Evolutionary conservation across 129 eudicot species (phyloP).

Genomic region (Oenanthe sinensis): DNA sequence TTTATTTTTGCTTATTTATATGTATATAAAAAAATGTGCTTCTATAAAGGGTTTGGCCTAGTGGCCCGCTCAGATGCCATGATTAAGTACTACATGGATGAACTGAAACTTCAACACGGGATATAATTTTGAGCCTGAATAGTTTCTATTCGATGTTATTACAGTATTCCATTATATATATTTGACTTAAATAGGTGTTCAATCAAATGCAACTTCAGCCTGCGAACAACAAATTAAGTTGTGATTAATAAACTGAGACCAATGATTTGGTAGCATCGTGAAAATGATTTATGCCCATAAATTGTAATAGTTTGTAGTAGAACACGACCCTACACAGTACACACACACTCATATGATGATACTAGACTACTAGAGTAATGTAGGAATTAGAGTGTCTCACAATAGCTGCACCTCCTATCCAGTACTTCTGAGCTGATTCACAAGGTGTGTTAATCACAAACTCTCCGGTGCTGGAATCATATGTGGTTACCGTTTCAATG

Average conservation of each 20-base stretch:
- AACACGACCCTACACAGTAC: background rate
- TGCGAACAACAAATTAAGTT: background rate
- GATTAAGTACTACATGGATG: no score
- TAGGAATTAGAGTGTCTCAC: constrained; percentile 22
- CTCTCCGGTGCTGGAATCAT: constrained; percentile 67
- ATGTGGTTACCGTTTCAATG: constrained; percentile 80
- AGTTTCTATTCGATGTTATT: no score
- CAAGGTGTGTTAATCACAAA: constrained; percentile 80
- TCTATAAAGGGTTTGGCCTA: no score
- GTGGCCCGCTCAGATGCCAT: no score
- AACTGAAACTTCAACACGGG: no score
- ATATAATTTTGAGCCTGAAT: no score
- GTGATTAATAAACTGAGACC: background rate
- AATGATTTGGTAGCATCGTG: background rate
- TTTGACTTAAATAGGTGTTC: no score
- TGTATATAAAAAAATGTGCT: no score
- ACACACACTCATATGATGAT: background rate
- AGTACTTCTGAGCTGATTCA: constrained; percentile 97
- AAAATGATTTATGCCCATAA: no score
- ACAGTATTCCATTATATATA: no score
- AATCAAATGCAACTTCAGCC: background rate
- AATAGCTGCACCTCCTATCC: constrained; percentile 97
- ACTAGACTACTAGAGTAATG: background rate
- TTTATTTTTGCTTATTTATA: no score
- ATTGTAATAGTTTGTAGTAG: no score